A percentile compares a stretch with the other conserved stretches of the same genome.
Evolutionary conservation across 2,329 filamentous ascomycete species (phyloP).

Genomic region (Pseudogymnoascus sp.): DNA sequence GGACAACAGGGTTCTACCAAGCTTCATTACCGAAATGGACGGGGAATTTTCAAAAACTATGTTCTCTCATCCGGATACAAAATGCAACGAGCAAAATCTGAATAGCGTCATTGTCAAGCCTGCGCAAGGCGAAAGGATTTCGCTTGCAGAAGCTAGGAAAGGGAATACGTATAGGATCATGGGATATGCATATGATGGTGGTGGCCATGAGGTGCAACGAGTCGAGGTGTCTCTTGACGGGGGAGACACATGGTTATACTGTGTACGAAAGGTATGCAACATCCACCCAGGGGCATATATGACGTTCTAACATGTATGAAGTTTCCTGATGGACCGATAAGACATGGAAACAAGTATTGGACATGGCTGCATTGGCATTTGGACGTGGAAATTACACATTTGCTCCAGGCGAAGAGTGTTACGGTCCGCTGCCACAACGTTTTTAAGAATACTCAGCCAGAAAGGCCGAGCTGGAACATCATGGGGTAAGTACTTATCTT

Average conservation of each 20-base stretch:
- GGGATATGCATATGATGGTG: constrained; percentile 42
- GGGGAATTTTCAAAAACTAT: constrained; percentile 38
- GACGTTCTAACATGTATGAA: constrained; percentile 18
- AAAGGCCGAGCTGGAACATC: constrained; percentile 38
- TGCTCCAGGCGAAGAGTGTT: constrained; percentile 36
- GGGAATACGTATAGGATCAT: constrained; percentile 36
- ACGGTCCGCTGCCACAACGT: constrained; percentile 40
- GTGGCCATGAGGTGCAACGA: constrained; percentile 40
- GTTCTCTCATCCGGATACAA: constrained; percentile 40
- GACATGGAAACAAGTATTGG: constrained; percentile 47
- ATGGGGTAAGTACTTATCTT: constrained; percentile 26
- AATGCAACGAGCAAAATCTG: constrained; percentile 40
- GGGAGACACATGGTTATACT: constrained; percentile 41
- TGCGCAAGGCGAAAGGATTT: constrained; percentile 37
- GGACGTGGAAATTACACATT: constrained; percentile 37
- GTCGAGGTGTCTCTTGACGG: constrained; percentile 42
- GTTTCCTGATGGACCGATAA: constrained; percentile 39
- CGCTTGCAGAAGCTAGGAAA: constrained; percentile 30
- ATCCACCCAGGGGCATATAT: constrained; percentile 11
- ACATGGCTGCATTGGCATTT: constrained; percentile 46
- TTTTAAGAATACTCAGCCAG: constrained; percentile 43
- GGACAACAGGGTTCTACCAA: constrained; percentile 41
- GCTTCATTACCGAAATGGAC: constrained; percentile 40
- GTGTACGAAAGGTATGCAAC: constrained; percentile 27
- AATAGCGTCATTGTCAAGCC: constrained; percentile 41